A percentile compares a stretch with the other conserved stretches of the same genome.
Evolutionary conservation across 129 eudicot species (phyloP).

Genomic region (Erigeron canadensis): DNA sequence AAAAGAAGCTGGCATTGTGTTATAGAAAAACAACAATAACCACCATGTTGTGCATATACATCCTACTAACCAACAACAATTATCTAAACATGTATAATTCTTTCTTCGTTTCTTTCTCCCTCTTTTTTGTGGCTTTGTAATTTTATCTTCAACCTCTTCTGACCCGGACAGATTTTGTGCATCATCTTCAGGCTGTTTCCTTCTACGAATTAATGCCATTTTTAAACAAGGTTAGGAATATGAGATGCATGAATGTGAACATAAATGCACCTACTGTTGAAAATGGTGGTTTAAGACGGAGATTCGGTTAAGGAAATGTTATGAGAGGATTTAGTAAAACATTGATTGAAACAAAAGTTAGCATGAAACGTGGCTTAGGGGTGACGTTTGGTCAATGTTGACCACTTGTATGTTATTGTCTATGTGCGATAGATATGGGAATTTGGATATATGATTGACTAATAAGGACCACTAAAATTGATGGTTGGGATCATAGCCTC

Average conservation of each 20-base stretch:
- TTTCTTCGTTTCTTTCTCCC: constrained; percentile 20
- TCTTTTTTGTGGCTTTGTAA: background rate
- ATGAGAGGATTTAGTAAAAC: constrained; percentile 15
- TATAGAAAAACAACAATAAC: constrained; percentile 64
- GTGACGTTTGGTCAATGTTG: constrained; percentile 22
- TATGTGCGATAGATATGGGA: background rate
- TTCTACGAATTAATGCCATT: constrained; percentile 27
- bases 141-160: constrained; percentile 6
- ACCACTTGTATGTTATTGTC: constrained; percentile 20
- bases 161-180: background rate
- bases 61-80: constrained; percentile 84
- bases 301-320: constrained; percentile 9
- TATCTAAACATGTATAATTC: constrained; percentile 57
- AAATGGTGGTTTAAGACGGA: constrained; percentile 22
- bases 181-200: constrained; percentile 20
- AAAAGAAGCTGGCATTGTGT: constrained; percentile 78
- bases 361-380: constrained; percentile 24
- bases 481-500: background rate
- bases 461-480: constrained; percentile 10
- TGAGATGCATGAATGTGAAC: no score
- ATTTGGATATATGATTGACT: background rate
- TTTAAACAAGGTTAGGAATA: background rate
- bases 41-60: constrained; percentile 79
- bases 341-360: constrained; percentile 12
- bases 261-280: background rate